Evolutionary conservation across 768 basidiomycete species (phyloP).

Genomic region (Leccinellum albellum): DNA sequence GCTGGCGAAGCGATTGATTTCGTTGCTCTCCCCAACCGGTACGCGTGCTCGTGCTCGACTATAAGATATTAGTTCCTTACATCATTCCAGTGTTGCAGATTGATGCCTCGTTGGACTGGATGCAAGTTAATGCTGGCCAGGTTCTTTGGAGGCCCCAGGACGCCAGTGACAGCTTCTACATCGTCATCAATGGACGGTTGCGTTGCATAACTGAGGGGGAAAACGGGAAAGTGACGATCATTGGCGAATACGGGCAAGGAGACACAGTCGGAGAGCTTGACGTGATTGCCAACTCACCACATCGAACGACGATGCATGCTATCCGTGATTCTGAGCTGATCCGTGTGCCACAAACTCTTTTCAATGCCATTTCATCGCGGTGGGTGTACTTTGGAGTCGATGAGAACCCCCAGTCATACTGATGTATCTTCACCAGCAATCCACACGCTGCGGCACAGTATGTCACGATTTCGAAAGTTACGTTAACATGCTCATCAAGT

Average conservation of each 20-base stretch:
- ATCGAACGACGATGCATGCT: slow-evolving; percentile 91
- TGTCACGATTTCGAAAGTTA: slow-evolving; percentile 15
- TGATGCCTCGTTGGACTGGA: slow-evolving; percentile 96
- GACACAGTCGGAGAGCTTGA: slow-evolving; percentile 97
- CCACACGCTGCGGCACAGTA: slow-evolving; percentile 84
- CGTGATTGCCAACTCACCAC: slow-evolving; percentile 86
- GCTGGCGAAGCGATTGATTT: slow-evolving; percentile 93
- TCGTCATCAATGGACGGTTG: slow-evolving; percentile 95
- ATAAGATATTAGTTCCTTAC: slow-evolving; percentile 4
- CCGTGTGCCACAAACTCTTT: slow-evolving; percentile 93
- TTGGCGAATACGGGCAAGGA: slow-evolving; percentile 94
- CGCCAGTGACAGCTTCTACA: slow-evolving; percentile 92
- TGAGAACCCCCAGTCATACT: not conserved
- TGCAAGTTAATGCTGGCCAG: slow-evolving; percentile 94
- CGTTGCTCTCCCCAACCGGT: slow-evolving; percentile 91
- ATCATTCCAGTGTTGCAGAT: slow-evolving; percentile 78
- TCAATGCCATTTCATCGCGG: slow-evolving; percentile 94
- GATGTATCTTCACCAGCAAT: slow-evolving; percentile 44
- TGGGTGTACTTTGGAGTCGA: slow-evolving; percentile 26
- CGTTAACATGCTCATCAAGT: not conserved
- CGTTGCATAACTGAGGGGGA: slow-evolving; percentile 83
- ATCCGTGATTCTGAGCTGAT: slow-evolving; percentile 98
- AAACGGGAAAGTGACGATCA: slow-evolving; percentile 71
- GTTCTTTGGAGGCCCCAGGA: slow-evolving; percentile 93
- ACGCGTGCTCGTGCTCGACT: slow-evolving; percentile 15